These are phyloP conservation scores for Silene noctiflora DNA, from an alignment of 179 eudicot species.

Conservation along the genomic window DNA sequence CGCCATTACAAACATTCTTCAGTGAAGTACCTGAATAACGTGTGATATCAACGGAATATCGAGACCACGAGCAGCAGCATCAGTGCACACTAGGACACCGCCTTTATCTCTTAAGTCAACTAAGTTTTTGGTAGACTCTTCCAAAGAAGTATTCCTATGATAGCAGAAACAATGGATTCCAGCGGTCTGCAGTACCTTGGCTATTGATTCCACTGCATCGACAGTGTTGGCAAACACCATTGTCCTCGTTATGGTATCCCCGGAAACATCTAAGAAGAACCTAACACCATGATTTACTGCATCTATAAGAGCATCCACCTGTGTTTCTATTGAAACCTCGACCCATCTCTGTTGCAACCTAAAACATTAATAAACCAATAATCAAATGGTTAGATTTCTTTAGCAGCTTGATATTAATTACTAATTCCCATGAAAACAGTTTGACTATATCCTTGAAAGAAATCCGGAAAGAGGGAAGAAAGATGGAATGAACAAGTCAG, in stretches of 20 bases:
- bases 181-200: constrained; percentile 55
- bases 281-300: constrained; percentile 51
- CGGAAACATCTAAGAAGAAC: constrained; percentile 25
- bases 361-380: constrained; percentile 20
- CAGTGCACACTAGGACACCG: constrained; percentile 90
- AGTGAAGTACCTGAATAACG: constrained; percentile 74
- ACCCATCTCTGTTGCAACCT: constrained; percentile 91
- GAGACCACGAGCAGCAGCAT: constrained; percentile 94
- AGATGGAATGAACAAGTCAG: background rate
- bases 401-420: too few relatives aligned
- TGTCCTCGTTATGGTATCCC: constrained; percentile 44
- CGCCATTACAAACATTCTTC: background rate
- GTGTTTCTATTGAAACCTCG: constrained; percentile 72
- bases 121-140: constrained; percentile 65
- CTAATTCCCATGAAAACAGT: background rate
- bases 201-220: constrained; percentile 87
- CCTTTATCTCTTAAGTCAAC: constrained; percentile 65
- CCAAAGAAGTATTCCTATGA: constrained; percentile 72
- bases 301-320: constrained; percentile 76
- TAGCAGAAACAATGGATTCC: constrained; percentile 69
- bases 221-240: constrained; percentile 97
- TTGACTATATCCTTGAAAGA: background rate
- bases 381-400: too few relatives aligned
- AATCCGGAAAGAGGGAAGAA: background rate
- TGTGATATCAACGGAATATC: constrained; percentile 81